Base-by-base conservation (phyloP, 768 basidiomycete genomes). In the Tylopilus balloui region DNA sequence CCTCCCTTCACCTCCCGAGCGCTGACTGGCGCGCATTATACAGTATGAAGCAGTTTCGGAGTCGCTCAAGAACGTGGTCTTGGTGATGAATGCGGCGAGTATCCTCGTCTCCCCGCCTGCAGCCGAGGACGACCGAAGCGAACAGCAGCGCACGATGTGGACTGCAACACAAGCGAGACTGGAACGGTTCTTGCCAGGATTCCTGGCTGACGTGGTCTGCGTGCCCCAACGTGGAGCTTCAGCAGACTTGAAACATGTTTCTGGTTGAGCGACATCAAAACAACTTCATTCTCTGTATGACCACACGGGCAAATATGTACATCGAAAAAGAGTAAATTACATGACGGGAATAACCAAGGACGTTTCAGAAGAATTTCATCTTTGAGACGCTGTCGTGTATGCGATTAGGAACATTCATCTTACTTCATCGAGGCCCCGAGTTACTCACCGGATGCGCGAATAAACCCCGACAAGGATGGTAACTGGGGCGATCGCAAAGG, bases 41-140 rank as follows among this genome's bases (percentile, higher is more conserved):
- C 3, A 98, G 95, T 85, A 86, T 64, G 96, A 99, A 66, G 95
- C 95, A 0, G 78, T 96, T 17, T 92, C 92, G 1, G 96, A 99
- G 69, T 94, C 93, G 1, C 77, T 99, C 59, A 98, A 97, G 72
- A 98, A 98, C 61, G 89, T 95, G 42, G 71, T 99, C 14, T 78
- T 98, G 41, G 95, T 99, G 42, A 94, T 99, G 92, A 85, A 93
- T 58, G 90, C 93, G 1, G 86, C 86, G 1, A 78, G 79, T 5
- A 83, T 94, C 48, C 79, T 99, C 15, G 78, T 90, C 4, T 88
- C 90, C 4, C 70, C 72, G 12, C 62, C 67, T 23, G 61, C 64
- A 4, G 58, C 54, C 11, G 68, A 69, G 42, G 77, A 82, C 50
- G 54, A 67, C 37, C 79, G 83, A 45, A 73, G 76, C 44, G 82